Base-by-base conservation (phyloP, 495 filamentous ascomycete genomes). In the Hypoxylon lenormandii region DNA sequence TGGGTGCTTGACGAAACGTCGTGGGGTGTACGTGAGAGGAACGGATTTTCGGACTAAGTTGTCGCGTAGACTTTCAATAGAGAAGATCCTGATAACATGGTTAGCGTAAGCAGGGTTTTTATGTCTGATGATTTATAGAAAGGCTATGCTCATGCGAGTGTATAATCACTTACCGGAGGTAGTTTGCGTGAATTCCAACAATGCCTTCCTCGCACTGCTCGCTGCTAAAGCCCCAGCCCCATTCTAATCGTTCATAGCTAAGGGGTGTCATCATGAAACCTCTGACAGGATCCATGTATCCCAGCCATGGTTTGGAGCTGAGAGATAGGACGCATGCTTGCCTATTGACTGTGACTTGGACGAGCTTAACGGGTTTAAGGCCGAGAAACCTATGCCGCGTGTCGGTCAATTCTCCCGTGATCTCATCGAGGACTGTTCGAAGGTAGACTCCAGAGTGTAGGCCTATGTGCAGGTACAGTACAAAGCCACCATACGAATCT, bases 401-500 rank as follows among this genome's bases (percentile, higher is more conserved):
- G 76, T 97, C 95, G 1, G 93, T 94, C 21, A 98, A 82, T 72
- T 97, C 95, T 50, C 96, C 96, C 0, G 93, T 97, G 8, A 94
- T 84, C 69, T 97, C 96, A 73, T 98, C 96, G 22, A 99, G 79
- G 15, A 97, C 91, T 0, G 96, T 97, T 37, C 96, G 86, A 16
- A 99, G 84, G 76, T 99, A 99, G 5, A 98, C 92, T 16, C 96
- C 96, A 13, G 93, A 97, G 74, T 94, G 90, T n/a, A 99, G 85
- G 38, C 96, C 96, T 51, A 99, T 97, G 70, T 99, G 96, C 15
- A 98, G 82, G 74, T 95, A 97, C 2, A 95, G 82, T 1, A 93
- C 96, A 5, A 86, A 90, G 21, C 92, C 92, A 19, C 85, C 85
- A 30, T 81, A 82, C 4, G 93, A 94, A 67, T 99, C 95, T 1